Base-by-base conservation (phyloP, 306 rosid species). In the Abrus precatorius region DNA sequence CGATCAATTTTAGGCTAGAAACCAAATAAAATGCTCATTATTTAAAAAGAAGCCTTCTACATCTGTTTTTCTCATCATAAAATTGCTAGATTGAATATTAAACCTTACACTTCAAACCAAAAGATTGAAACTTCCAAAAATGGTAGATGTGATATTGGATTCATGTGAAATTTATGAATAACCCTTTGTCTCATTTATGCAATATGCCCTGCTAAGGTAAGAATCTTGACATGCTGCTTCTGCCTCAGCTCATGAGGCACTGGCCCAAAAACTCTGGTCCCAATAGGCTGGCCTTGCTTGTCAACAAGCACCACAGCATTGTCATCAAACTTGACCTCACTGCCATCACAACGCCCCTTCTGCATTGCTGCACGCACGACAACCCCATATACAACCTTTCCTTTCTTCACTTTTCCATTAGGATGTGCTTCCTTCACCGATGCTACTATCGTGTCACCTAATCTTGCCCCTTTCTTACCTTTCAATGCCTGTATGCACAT, bases 341-440 rank as follows among this genome's bases (percentile, higher is more conserved):
- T 95, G 75, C 98, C 97, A 65, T 95, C 97, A 47, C 94, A 91
- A 0, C 97, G 90, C 28, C 98, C 94, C 56, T 34, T 67, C 75
- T 84, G 97, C 97, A 91, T 89, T 2, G 97, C 93, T 0, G 94
- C 93, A 20, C 91, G 86, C 34, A 91, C 97, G 6, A 91, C 92
- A 29, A 93, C 94, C 0, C 90, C 94, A 33, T 88, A 87, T 8
- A 90, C 93, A 14, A 90, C 93, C 69, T 87, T 88, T 32, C 94
- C 92, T 80, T 91, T 91, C 59, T 30, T 45, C 1, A 11, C 43
- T 47, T 68, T 68, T 68, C 97, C 97, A 68, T 95, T 95, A 7
- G 95, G 94, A 80, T 93, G 97, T 5, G 98, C 97, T 80, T 95
- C 99, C 83, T 88, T 95, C 57, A 95, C 93, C 0, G 99, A 95